Evolutionary conservation across 306 rosid species (phyloP).

Genomic region (Rosa chinensis): DNA sequence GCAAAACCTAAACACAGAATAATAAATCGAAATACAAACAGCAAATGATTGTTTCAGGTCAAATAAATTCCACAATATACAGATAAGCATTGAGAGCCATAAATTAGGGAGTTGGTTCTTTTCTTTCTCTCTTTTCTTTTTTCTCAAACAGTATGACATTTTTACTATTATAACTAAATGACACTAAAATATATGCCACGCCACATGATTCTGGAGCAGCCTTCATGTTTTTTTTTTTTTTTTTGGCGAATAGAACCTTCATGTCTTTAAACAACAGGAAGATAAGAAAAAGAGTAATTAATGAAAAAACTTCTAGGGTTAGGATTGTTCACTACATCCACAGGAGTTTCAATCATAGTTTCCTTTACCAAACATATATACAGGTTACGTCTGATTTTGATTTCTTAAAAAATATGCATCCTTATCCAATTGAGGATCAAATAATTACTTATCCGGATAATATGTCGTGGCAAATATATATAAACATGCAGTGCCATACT

Average conservation of each 20-base stretch:
- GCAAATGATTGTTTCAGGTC: slow-evolving; percentile 1
- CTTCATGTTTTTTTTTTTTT: too few species aligned
- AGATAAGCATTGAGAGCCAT: background rate
- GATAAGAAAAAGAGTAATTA: background rate
- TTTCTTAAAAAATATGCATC: background rate
- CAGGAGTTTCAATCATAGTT: background rate
- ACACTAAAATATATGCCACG: too few species aligned
- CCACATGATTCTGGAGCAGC: too few species aligned
- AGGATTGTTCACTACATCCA: background rate
- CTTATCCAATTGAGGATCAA: slow-evolving; percentile 5
- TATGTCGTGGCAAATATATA: background rate
- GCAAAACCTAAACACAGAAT: too few species aligned
- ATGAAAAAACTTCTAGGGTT: background rate
- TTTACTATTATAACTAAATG: too few species aligned
- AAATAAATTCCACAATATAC: background rate
- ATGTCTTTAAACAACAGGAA: background rate
- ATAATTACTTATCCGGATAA: slow-evolving; percentile 4
- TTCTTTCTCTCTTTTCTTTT: background rate
- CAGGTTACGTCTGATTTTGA: background rate
- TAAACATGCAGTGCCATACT: background rate
- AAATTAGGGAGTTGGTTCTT: background rate
- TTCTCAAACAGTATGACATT: too few species aligned
- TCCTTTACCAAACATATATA: background rate
- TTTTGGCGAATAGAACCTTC: background rate
- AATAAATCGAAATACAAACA: too few species aligned